These are phyloP conservation scores for Pinus albicaulis DNA, from an alignment of 75 land plant species.

Conservation along the genomic window DNA sequence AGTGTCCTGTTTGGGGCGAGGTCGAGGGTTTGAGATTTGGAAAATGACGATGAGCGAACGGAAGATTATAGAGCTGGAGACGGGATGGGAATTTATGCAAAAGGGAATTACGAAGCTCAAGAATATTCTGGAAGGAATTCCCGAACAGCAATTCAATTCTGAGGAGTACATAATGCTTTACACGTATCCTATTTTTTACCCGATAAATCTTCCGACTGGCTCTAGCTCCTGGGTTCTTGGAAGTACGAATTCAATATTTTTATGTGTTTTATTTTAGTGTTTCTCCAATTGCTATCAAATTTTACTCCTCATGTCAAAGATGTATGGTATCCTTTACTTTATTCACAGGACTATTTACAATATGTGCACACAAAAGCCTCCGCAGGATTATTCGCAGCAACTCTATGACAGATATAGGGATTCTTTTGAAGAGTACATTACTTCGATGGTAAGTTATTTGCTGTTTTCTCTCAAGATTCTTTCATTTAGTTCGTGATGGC, in stretches of 20 bases:
- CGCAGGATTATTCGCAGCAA: slow-evolving; percentile 85
- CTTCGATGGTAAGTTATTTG: slow-evolving; percentile 31
- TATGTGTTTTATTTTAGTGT: too few relatives aligned
- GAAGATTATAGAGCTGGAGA: slow-evolving; percentile 83
- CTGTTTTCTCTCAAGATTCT: too few relatives aligned
- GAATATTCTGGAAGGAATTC: slow-evolving; percentile 78
- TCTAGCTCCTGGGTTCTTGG: too few relatives aligned
- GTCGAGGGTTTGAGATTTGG: background rate
- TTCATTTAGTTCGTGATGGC: too few relatives aligned
- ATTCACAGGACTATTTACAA: slow-evolving; percentile 65
- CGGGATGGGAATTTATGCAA: slow-evolving; percentile 94
- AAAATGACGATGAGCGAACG: slow-evolving; percentile 66
- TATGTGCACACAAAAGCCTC: slow-evolving; percentile 88
- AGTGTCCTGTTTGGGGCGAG: too few relatives aligned
- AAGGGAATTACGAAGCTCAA: slow-evolving; percentile 90
- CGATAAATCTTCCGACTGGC: background rate
- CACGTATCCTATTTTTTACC: slow-evolving; percentile 64
- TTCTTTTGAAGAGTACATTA: slow-evolving; percentile 72
- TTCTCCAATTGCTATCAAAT: too few relatives aligned
- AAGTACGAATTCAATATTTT: too few relatives aligned
- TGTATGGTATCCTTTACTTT: slow-evolving; percentile 3
- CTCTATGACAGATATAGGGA: slow-evolving; percentile 74
- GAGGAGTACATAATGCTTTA: slow-evolving; percentile 95
- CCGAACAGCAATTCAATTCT: slow-evolving; percentile 82
- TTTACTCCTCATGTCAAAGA: background rate